phyloP scores from a whole-genome alignment of 169 alveolate species.

The Plasmodium knowlesi region DNA sequence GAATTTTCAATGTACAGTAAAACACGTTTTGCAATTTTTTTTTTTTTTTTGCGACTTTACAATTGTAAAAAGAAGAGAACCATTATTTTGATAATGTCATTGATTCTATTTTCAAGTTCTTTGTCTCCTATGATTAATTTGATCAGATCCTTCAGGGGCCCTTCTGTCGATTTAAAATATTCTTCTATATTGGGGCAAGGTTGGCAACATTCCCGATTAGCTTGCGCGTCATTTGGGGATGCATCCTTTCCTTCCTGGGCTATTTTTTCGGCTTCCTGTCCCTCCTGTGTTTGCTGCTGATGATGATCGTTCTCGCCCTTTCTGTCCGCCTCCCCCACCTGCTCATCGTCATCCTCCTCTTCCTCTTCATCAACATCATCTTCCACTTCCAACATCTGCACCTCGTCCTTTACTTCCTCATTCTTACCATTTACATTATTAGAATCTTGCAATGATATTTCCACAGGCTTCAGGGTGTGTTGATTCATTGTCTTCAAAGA shows the following conservation, averaged over 20 bases:
- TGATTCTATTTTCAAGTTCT: not conserved
- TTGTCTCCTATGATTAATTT: not conserved
- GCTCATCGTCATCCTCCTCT: not conserved
- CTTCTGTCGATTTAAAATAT: too few relatives aligned
- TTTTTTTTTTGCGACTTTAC: not conserved
- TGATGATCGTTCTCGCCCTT: too few relatives aligned
- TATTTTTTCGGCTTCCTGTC: not conserved
- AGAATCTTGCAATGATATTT: not conserved
- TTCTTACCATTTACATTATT: not conserved
- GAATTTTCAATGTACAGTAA: not conserved
- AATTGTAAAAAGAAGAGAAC: not conserved
- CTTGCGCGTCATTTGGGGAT: not conserved
- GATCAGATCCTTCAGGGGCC: not conserved
- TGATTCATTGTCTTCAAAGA: not conserved
- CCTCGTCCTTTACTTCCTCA: slow-evolving; percentile 5
- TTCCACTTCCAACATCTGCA: not conserved
- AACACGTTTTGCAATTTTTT: not conserved
- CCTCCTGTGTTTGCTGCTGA: not conserved
- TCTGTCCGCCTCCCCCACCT: too few relatives aligned
- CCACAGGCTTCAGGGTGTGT: not conserved
- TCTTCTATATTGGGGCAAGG: not conserved
- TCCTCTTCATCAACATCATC: not conserved
- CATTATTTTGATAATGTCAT: not conserved
- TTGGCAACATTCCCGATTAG: not conserved
- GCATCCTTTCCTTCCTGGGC: not conserved